Percentiles rank a stretch among this genome's conserved stretches.
Evolutionary conservation across 805 yeast genomes (phyloP).

Genomic region (Kurtzmaniella cleridarum): DNA sequence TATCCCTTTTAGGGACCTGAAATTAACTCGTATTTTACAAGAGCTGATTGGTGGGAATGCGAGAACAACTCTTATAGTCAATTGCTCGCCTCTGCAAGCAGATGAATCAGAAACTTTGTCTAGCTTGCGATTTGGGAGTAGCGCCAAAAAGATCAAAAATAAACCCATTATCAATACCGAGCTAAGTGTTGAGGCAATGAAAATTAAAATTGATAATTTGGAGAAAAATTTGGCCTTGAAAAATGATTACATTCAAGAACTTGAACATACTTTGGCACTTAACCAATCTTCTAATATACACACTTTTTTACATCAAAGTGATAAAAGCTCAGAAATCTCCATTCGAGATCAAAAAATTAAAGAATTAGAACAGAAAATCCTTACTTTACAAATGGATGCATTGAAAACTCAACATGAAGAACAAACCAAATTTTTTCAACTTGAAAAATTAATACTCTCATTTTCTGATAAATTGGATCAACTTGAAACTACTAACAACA

Average conservation of each 20-base stretch:
- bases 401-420: constrained; percentile 32
- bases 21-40: constrained; percentile 70
- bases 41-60: constrained; percentile 82
- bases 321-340: constrained; percentile 15
- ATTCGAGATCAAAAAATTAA: constrained; percentile 25
- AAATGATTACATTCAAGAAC: constrained; percentile 27
- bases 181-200: constrained; percentile 44
- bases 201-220: constrained; percentile 31
- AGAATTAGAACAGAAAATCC: constrained; percentile 23
- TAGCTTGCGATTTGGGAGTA: constrained; percentile 66
- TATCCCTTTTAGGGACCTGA: constrained; percentile 73
- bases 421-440: constrained; percentile 44
- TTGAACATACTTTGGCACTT: constrained; percentile 35
- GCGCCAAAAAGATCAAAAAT: constrained; percentile 67
- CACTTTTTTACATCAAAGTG: too few species aligned
- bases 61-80: constrained; percentile 65
- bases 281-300: too few species aligned
- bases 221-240: constrained; percentile 26
- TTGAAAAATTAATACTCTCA: constrained; percentile 55
- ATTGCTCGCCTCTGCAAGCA: constrained; percentile 59
- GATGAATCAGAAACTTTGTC: constrained; percentile 65
- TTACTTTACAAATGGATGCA: constrained; percentile 24
- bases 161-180: constrained; percentile 60
- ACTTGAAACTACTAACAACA: constrained; percentile 55
- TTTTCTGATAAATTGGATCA: constrained; percentile 56